Percentiles rank a stretch among this genome's conserved stretches.
Conservation (phyloP, 148 eudicot genomes). For the Rhododendron williamsianum region DNA sequence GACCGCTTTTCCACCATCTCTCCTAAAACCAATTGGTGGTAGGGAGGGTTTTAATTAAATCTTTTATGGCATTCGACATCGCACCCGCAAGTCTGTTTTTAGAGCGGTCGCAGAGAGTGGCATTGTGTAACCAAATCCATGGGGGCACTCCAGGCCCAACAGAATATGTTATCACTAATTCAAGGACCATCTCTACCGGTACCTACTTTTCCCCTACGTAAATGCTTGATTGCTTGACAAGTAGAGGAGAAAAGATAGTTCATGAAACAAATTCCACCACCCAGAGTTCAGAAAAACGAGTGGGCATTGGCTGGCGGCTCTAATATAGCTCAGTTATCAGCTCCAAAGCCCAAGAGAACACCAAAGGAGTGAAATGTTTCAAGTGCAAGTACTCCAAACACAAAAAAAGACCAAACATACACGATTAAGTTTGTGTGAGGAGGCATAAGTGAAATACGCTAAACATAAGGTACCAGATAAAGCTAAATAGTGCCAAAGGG, state of each 20-base stretch:
- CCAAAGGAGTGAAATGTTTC: neutral
- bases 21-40: no score
- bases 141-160: no score
- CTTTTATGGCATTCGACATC: no score
- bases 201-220: neutral
- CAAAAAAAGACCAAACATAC: neutral
- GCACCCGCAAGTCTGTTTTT: no score
- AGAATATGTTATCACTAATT: neutral
- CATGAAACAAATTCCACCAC: neutral
- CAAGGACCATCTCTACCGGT: neutral
- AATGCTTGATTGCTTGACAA: neutral
- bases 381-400: neutral
- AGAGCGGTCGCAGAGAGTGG: no score
- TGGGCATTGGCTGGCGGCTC: neutral
- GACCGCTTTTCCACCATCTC: no score
- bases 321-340: neutral
- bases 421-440: neutral
- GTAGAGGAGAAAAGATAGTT: neutral
- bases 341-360: neutral
- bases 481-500: neutral
- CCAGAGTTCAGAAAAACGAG: neutral
- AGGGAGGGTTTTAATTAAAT: no score
- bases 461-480: neutral
- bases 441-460: neutral
- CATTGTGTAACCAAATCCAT: no score